phyloP scores from a whole-genome alignment of 306 rosid genomes.

The Quercus mongolica region DNA sequence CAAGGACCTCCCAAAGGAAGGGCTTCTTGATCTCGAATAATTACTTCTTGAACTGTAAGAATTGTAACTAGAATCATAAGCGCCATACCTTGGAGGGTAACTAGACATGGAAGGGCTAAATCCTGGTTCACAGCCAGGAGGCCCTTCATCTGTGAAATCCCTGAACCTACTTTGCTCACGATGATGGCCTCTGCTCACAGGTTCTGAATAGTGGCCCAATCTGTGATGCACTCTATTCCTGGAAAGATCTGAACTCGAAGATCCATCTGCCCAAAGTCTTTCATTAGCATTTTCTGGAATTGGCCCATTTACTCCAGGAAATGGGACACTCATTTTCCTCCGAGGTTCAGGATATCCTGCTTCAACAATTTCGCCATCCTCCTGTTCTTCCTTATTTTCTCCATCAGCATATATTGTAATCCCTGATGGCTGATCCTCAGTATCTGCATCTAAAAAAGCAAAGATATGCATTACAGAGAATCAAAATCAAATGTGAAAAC shows the following conservation, averaged over 20 bases:
- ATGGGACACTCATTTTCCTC: constrained; percentile 61
- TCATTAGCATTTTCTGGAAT: constrained; percentile 81
- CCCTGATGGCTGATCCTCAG: constrained; percentile 89
- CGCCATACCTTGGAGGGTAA: constrained; percentile 59
- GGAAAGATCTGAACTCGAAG: constrained; percentile 39
- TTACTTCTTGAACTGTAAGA: constrained; percentile 20
- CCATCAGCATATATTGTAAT: constrained; percentile 67
- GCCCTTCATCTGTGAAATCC: constrained; percentile 67
- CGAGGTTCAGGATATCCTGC: constrained; percentile 34
- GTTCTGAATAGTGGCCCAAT: constrained; percentile 37
- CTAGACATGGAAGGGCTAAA: constrained; percentile 40
- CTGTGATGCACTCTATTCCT: constrained; percentile 55
- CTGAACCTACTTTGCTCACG: constrained; percentile 55
- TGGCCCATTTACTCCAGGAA: constrained; percentile 89
- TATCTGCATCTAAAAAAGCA: constrained; percentile 58
- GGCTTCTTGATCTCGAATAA: constrained; percentile 31
- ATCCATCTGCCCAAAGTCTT: constrained; percentile 60
- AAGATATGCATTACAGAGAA: constrained; percentile 6
- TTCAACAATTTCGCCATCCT: constrained; percentile 89
- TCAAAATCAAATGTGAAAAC: constrained; percentile 6
- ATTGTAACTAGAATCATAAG: constrained; percentile 31
- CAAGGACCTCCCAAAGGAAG: constrained; percentile 31
- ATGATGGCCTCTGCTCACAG: constrained; percentile 50
- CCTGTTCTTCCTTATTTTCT: constrained; percentile 59
- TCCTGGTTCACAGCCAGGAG: constrained; percentile 76